Conservation (phyloP, 345 rosid species). For the Moricandia arvensis region DNA sequence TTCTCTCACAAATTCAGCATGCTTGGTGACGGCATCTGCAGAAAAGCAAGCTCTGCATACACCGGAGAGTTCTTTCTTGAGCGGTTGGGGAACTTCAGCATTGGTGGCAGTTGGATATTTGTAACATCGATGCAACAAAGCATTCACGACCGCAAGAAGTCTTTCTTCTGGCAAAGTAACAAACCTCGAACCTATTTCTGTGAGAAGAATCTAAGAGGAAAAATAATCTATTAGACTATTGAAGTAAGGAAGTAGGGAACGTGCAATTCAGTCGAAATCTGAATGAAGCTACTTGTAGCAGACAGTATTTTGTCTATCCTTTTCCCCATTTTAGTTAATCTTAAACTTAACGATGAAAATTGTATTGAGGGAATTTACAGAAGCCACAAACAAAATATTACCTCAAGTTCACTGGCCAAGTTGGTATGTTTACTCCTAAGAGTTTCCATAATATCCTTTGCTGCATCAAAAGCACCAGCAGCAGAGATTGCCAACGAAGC, state of each 20-base stretch:
- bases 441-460: constrained; percentile 96
- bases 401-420: constrained; percentile 98
- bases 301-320: neutral
- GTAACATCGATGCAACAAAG: constrained; percentile 97
- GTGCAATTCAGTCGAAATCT: neutral
- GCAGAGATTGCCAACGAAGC: constrained; percentile 73
- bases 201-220: constrained; percentile 25
- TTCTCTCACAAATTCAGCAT: constrained; percentile 95
- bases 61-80: constrained; percentile 96
- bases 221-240: neutral
- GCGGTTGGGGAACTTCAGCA: constrained; percentile 97
- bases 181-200: constrained; percentile 95
- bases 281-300: neutral
- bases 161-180: constrained; percentile 97
- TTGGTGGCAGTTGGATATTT: constrained; percentile 97
- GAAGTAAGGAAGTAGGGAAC: neutral
- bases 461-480: constrained; percentile 89
- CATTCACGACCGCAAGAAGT: constrained; percentile 95
- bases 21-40: constrained; percentile 96
- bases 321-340: neutral
- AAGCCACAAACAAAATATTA: neutral
- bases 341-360: neutral
- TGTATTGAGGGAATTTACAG: neutral
- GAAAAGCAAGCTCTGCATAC: constrained; percentile 99
- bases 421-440: constrained; percentile 93